Evolutionary conservation across 139 green algal species (phyloP).

Genomic region (Edaphochlamys debaryana): DNA sequence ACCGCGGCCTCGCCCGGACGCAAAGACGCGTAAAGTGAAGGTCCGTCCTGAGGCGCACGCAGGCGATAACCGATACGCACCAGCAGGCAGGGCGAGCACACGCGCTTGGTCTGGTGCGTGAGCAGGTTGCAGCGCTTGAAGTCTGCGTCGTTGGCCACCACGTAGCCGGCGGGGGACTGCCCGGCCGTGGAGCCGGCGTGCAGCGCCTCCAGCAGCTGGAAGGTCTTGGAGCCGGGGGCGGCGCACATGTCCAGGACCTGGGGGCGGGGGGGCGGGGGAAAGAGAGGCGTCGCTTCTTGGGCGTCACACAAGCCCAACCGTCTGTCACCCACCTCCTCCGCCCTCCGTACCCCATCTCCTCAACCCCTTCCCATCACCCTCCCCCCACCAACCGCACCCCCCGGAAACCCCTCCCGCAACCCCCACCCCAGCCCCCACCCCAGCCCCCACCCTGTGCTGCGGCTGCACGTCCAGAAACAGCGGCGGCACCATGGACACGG

Average conservation of each 20-base stretch:
- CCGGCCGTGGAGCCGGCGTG: constrained; percentile 63
- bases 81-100: constrained; percentile 87
- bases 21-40: no score
- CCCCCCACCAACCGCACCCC: background rate
- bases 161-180: constrained; percentile 71
- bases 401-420: background rate
- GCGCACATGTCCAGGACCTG: constrained; percentile 98
- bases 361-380: constrained; percentile 39
- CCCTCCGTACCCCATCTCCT: background rate
- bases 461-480: constrained; percentile 96
- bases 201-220: constrained; percentile 95
- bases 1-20: no score
- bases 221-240: constrained; percentile 97
- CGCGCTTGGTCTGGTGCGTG: constrained; percentile 96
- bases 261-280: background rate
- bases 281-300: background rate
- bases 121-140: constrained; percentile 96
- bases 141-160: constrained; percentile 98
- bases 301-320: background rate
- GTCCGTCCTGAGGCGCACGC: no score
- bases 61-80: no score
- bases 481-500: constrained; percentile 98
- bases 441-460: constrained; percentile 74
- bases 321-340: background rate
- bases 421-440: background rate